phyloP scores from a whole-genome alignment of 2,329 filamentous ascomycete species.

The Albifimbria verrucaria region DNA sequence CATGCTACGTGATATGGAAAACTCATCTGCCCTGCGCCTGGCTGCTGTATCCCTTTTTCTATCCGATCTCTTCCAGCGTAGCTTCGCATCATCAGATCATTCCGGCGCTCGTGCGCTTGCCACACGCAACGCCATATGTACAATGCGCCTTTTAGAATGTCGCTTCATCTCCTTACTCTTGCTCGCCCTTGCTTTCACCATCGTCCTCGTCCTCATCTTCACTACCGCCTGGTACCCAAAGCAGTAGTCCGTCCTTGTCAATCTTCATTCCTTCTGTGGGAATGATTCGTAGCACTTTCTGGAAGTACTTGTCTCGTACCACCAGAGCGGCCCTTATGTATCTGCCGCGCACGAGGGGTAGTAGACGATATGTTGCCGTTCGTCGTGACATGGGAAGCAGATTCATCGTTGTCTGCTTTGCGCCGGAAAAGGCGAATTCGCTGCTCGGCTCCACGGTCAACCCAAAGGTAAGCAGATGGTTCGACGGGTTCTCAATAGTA shows the following conservation, averaged over 20 bases:
- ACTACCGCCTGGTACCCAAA: slow-evolving; percentile 52
- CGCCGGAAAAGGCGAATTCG: slow-evolving; percentile 87
- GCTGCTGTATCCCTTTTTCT: too few species aligned
- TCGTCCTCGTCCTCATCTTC: slow-evolving; percentile 7
- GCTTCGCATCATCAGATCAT: too few species aligned
- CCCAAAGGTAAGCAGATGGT: slow-evolving; percentile 91
- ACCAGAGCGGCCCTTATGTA: slow-evolving; percentile 73
- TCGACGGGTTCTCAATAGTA: slow-evolving; percentile 89
- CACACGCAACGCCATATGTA: too few species aligned
- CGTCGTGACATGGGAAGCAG: slow-evolving; percentile 78
- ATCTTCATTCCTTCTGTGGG: slow-evolving; percentile 70
- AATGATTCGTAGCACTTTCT: slow-evolving; percentile 80
- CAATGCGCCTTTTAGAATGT: too few species aligned
- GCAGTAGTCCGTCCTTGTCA: slow-evolving; percentile 60
- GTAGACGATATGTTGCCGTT: slow-evolving; percentile 67
- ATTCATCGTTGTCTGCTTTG: slow-evolving; percentile 77
- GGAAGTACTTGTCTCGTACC: slow-evolving; percentile 88
- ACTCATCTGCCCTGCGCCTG: too few species aligned
- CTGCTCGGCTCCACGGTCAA: slow-evolving; percentile 89
- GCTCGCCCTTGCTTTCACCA: slow-evolving; percentile 17
- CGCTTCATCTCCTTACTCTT: too few species aligned
- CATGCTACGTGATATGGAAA: too few species aligned
- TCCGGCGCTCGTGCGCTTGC: too few species aligned
- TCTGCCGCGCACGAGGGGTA: slow-evolving; percentile 61
- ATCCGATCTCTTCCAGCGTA: too few species aligned